Conservation (phyloP, 495 filamentous ascomycete genomes). For the Elaphomyces granulatus region DNA sequence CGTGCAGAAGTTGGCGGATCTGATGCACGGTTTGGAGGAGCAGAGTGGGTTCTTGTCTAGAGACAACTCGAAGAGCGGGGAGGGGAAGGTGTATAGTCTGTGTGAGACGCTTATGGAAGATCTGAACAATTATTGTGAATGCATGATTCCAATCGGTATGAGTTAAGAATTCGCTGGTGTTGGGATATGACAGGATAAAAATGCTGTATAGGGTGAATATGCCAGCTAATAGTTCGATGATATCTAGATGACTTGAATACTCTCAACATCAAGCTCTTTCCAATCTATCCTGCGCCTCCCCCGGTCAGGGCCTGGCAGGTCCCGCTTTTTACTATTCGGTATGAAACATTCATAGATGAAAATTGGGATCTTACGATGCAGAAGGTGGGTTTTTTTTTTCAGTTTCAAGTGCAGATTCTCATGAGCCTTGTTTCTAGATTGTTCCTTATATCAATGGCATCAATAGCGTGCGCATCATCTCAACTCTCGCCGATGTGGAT, state of each 20-base stretch:
- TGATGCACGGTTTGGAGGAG: conserved; percentile 80
- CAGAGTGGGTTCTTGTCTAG: conserved; percentile 58
- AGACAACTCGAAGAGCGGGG: conserved; percentile 32
- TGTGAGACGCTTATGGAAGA: conserved; percentile 90
- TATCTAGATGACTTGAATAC: conserved; percentile 74
- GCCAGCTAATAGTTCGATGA: too few relatives aligned
- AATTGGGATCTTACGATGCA: conserved; percentile 89
- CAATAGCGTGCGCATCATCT: conserved; percentile 71
- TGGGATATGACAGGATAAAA: too few relatives aligned
- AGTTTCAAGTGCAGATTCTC: conserved; percentile 1
- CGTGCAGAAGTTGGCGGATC: conserved; percentile 65
- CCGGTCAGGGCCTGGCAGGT: conserved; percentile 76
- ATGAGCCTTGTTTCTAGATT: conserved; percentile 27
- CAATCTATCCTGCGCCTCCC: conserved; percentile 61
- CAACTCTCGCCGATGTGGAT: conserved; percentile 69
- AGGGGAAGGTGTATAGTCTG: conserved; percentile 58
- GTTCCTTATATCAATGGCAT: conserved; percentile 80
- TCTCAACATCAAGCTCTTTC: conserved; percentile 92
- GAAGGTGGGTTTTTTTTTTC: conserved; percentile 29
- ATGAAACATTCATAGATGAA: conserved; percentile 58
- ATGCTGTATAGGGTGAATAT: too few relatives aligned
- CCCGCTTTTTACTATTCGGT: conserved; percentile 73
- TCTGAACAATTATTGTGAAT: conserved; percentile 92
- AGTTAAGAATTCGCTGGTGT: too few relatives aligned
- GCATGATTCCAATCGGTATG: conserved; percentile 86